Evolutionary conservation across 2,329 filamentous ascomycete species (phyloP), one percentile per base, ranked within the genome.

Genomic region (Pezicula radicicola): DNA sequence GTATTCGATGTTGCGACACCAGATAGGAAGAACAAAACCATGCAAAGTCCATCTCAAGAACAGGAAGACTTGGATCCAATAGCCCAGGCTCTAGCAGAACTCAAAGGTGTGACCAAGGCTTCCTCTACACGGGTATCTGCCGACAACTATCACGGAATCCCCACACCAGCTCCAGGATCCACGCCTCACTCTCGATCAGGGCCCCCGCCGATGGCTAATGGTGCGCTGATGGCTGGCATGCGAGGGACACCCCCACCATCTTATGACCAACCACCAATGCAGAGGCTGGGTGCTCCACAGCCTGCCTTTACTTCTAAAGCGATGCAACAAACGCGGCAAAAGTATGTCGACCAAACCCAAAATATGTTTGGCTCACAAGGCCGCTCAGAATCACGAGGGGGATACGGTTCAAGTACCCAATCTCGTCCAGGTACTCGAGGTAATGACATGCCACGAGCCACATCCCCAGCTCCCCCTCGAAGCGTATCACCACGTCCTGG

Each of bases 271-370:
- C 72, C 83, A 52, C 72, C 83, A 46, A 80, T 91, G 43, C 89
- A 88, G 66, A 81, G 89, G 53, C 79, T 97, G 4, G 94, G 91
- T 49, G 89, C 93, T 12, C 95, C 94, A 2, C 87, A 93, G 53
- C 91, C 93, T 2, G 94, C 94, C 1, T 91, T 95, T 55, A 99
- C 95, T 0, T 89, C 91, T 4, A 89, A 88, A 57, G 90, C 94
- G 45, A 99, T 99, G 95, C 90, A 96, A 66, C 89, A 96, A 69
- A 90, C 92, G 4, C 94, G 91, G 0, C 88, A 95, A 62, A 91
- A 91, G 69, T 97, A 93, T 64, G 84, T 88, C 19, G 83, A 85
- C 43, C 89, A 97, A 69, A 90, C 89, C 3, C 83, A 90, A 41
- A 91, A 80, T 63, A 86, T 97, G 75, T 94, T 95, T 68, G 77